Evolutionary conservation across 2,329 filamentous ascomycete genomes (phyloP).

Genomic region (Lasiodiplodia sp.): DNA sequence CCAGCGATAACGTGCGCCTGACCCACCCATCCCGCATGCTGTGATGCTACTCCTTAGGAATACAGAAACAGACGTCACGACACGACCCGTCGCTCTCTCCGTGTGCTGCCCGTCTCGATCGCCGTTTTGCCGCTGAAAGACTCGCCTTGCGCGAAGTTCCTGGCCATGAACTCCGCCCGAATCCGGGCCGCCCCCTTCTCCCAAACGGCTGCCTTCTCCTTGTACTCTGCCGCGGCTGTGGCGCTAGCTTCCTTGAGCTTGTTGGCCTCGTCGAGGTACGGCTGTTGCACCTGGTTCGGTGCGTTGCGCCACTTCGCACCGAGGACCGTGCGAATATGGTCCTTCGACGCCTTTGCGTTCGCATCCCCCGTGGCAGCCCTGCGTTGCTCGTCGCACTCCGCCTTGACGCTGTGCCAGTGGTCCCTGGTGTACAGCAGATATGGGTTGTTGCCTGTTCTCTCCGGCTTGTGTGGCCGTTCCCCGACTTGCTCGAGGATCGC

Average conservation of each 20-base stretch:
- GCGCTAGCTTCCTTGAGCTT: slow-evolving; percentile 72
- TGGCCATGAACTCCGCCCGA: slow-evolving; percentile 49
- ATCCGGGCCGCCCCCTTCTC: slow-evolving; percentile 67
- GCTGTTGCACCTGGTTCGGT: slow-evolving; percentile 71
- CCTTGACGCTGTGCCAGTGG: slow-evolving; percentile 67
- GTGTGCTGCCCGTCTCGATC: slow-evolving; percentile 46
- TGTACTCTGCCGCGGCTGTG: slow-evolving; percentile 65
- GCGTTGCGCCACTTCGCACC: slow-evolving; percentile 92
- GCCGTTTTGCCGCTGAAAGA: slow-evolving; percentile 45
- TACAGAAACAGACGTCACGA: slow-evolving; percentile 18
- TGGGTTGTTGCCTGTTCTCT: slow-evolving; percentile 79
- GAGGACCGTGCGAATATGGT: slow-evolving; percentile 83
- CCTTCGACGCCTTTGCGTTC: slow-evolving; percentile 69
- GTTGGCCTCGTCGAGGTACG: slow-evolving; percentile 78
- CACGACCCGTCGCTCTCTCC: slow-evolving; percentile 43
- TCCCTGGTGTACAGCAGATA: slow-evolving; percentile 90
- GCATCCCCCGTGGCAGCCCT: slow-evolving; percentile 69
- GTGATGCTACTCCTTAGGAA: slow-evolving; percentile 7
- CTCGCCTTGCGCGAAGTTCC: slow-evolving; percentile 33
- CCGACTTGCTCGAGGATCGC: slow-evolving; percentile 71
- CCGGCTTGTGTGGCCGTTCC: slow-evolving; percentile 75
- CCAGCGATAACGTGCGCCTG: slow-evolving; percentile 5
- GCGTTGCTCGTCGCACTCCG: slow-evolving; percentile 73
- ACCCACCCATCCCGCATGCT: slow-evolving; percentile 9
- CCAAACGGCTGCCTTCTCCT: slow-evolving; percentile 72